These are phyloP conservation scores for Neovahlkampfia damariscottae DNA, from an alignment of 78 protist genomes.

Conservation along the genomic window DNA sequence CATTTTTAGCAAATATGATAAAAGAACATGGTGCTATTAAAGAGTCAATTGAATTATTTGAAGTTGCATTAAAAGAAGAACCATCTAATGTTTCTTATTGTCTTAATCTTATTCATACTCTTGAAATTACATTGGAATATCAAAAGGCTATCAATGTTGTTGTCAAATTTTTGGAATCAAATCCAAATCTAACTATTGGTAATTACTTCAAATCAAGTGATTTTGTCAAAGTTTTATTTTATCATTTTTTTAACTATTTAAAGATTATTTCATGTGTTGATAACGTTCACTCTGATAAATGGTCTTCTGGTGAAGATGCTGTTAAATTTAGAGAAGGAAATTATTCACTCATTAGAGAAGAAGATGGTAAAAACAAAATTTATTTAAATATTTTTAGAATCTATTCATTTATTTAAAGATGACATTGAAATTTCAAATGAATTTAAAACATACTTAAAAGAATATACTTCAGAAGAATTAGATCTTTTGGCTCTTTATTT, in stretches of 20 bases:
- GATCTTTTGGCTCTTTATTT: slow-evolving; percentile 60
- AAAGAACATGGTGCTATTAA: slow-evolving; percentile 36
- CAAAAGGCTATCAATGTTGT: no score
- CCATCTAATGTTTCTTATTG: slow-evolving; percentile 27
- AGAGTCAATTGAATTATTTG: slow-evolving; percentile 11
- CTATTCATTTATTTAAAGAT: neutral
- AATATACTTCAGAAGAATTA: slow-evolving; percentile 55
- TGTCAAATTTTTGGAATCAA: no score
- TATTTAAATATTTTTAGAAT: neutral
- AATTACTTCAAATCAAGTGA: no score
- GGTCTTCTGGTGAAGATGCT: neutral
- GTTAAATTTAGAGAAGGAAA: neutral
- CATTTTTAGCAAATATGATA: slow-evolving; percentile 23
- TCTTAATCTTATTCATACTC: slow-evolving; percentile 27
- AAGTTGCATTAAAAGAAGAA: neutral
- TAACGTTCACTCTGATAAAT: no score
- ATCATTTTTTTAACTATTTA: no score
- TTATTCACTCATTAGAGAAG: neutral
- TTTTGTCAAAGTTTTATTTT: no score
- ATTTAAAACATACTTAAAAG: no score
- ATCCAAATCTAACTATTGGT: no score
- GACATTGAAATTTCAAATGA: neutral
- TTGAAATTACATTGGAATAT: slow-evolving; percentile 22
- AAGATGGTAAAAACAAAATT: no score
- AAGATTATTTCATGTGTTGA: no score